Evolutionary conservation across 176 grass and related monocot species (phyloP), one percentile per base, ranked within the genome.

Genomic region (Ensete ventricosum): DNA sequence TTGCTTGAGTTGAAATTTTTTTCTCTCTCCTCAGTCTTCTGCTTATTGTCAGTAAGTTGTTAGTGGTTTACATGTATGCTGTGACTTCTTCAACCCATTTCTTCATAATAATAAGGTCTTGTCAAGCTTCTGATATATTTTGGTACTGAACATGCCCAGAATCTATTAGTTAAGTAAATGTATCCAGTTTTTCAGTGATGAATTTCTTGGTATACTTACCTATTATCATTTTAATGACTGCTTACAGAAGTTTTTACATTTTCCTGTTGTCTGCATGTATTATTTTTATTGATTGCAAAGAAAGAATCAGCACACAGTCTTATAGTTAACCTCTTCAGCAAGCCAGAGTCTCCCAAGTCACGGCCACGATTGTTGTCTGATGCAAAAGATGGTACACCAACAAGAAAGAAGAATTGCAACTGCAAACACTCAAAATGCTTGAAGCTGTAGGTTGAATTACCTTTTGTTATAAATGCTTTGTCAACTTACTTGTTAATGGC

Each of bases 341-440:
- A 88, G 66, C 90, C 82, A 75, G 86, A 99, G 80, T 94, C 95
- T 11, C 91, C 91, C 13, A 94, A 94, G 24, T 82, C 84, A 23
- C 87, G 86, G 20, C n/a, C 73, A 54, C 81, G 81, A n/a, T 73
- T 72, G 9, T 79, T 54, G 14, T 78, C 67, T 78, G 91, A 94
- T 78, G 81, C 72, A 16, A 94, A 99, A 87, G 88, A 99, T 78
- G 85, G 80, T 55, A 99, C 91, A 52, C 95, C 95, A 20, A 84
- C 91, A 9, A 89, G 84, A 79, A 99, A 91, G 69, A 99, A 89
- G 80, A 89, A 85, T 72, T 99, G 95, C 91, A 99, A 99, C 72
- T 99, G 95, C 80, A 85, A 74, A 79, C 81, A 99, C 73, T 94
- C 95, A 50, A 94, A 74, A 86, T 99, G 95, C 81, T 87, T 99